phyloP scores from a whole-genome alignment of 2,329 filamentous ascomycete genomes.

The Nigrospora oryzae region DNA sequence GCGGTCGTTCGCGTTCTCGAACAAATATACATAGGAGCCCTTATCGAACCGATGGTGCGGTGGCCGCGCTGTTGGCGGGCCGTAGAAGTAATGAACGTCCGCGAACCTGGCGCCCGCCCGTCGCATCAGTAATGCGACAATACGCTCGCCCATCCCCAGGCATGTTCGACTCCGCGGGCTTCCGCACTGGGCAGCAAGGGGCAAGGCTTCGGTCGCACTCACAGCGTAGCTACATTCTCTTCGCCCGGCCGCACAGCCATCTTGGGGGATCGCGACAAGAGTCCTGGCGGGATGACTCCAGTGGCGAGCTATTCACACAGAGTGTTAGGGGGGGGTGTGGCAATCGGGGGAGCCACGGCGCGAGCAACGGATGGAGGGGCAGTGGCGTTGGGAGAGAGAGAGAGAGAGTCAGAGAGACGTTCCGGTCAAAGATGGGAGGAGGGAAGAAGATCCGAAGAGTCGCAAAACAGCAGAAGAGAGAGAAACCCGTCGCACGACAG shows the following conservation, averaged over 20 bases:
- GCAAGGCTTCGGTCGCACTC: conserved; percentile 10
- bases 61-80: conserved; percentile 55
- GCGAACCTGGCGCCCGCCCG: conserved; percentile 48
- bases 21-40: conserved; percentile 72
- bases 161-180: too few species aligned
- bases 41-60: conserved; percentile 77
- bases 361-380: too few species aligned
- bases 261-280: conserved; percentile 4
- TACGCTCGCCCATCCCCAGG: neutral
- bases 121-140: conserved; percentile 13
- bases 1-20: conserved; percentile 61
- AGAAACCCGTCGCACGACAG: too few species aligned
- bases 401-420: too few species aligned
- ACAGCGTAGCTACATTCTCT: conserved; percentile 39
- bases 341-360: too few species aligned
- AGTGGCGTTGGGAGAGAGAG: too few species aligned
- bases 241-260: conserved; percentile 38
- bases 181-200: too few species aligned
- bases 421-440: too few species aligned
- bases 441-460: too few species aligned
- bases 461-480: too few species aligned
- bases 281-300: neutral
- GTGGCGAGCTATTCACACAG: too few species aligned
- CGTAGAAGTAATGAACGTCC: conserved; percentile 74
- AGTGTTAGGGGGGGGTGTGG: too few species aligned